These are phyloP conservation scores for Ogataea pilisensis DNA, from an alignment of 805 yeast genomes.

Conservation along the genomic window DNA sequence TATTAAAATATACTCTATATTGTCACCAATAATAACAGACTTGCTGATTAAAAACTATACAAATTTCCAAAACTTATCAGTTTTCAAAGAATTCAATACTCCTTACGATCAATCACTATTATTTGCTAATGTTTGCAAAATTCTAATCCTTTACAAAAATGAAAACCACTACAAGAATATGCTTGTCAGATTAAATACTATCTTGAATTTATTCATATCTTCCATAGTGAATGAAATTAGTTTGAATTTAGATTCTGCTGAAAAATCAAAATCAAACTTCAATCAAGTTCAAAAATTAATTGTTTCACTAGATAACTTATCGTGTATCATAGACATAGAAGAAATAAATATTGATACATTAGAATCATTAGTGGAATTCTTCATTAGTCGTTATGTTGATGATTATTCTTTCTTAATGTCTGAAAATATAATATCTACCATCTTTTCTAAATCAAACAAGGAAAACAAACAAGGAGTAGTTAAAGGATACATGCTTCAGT, in stretches of 20 bases:
- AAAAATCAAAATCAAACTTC: slow-evolving; percentile 37
- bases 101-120: slow-evolving; percentile 30
- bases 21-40: slow-evolving; percentile 29
- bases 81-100: slow-evolving; percentile 27
- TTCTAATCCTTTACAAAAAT: slow-evolving; percentile 23
- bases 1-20: slow-evolving; percentile 22
- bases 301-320: slow-evolving; percentile 22
- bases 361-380: slow-evolving; percentile 32
- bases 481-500: slow-evolving; percentile 25
- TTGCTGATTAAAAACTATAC: slow-evolving; percentile 30
- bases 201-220: slow-evolving; percentile 65
- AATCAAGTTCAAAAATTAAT: slow-evolving; percentile 30
- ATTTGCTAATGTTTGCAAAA: slow-evolving; percentile 27
- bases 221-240: slow-evolving; percentile 70
- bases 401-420: slow-evolving; percentile 24
- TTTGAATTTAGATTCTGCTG: slow-evolving; percentile 40
- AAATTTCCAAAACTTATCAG: slow-evolving; percentile 29
- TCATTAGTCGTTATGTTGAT: slow-evolving; percentile 28
- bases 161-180: slow-evolving; percentile 23
- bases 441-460: slow-evolving; percentile 2
- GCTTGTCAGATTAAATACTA: slow-evolving; percentile 41
- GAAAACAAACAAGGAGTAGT: slow-evolving; percentile 23
- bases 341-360: slow-evolving; percentile 34
- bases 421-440: slow-evolving; percentile 20
- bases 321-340: slow-evolving; percentile 17